These are phyloP conservation scores for Pichia rugopelliculosa DNA, from an alignment of 805 yeast species.

Conservation along the genomic window DNA sequence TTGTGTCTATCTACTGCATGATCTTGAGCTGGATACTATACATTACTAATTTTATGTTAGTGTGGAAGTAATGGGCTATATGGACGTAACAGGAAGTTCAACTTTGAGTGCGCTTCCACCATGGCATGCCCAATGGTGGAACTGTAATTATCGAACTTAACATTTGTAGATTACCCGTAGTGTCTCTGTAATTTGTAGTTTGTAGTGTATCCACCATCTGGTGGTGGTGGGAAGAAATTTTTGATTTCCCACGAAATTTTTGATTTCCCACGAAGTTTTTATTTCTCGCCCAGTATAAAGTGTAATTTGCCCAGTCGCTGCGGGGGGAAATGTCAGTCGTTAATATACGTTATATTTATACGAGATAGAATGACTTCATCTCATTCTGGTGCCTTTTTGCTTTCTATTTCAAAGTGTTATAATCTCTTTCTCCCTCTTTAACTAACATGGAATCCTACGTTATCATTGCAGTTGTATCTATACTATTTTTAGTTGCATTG, in stretches of 20 bases:
- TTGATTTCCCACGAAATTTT: too few species aligned
- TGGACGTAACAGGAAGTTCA: slow-evolving; percentile 29
- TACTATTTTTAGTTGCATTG: slow-evolving; percentile 17
- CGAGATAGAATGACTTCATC: too few species aligned
- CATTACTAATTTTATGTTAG: slow-evolving; percentile 3
- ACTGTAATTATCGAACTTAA: slow-evolving; percentile 34
- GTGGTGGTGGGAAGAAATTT: too few species aligned
- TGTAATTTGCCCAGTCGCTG: too few species aligned
- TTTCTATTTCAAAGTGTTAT: too few species aligned
- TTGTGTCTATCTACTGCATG: slow-evolving; percentile 20
- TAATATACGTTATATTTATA: too few species aligned
- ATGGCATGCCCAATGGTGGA: slow-evolving; percentile 28
- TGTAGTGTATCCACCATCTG: neutral
- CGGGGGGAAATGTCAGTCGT: too few species aligned
- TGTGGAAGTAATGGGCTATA: slow-evolving; percentile 40
- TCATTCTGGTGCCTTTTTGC: too few species aligned
- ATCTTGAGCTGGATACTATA: slow-evolving; percentile 61
- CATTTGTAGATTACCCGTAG: slow-evolving; percentile 13
- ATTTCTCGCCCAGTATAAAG: too few species aligned
- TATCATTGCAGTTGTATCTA: slow-evolving; percentile 2
- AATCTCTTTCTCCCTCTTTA: too few species aligned
- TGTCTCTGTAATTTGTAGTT: slow-evolving; percentile 1
- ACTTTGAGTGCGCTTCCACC: slow-evolving; percentile 55
- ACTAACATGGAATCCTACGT: slow-evolving; percentile 21
- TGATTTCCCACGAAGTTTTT: too few species aligned